Evolutionary conservation across 345 rosid genomes (phyloP).

Genomic region (Angophora floribunda): DNA sequence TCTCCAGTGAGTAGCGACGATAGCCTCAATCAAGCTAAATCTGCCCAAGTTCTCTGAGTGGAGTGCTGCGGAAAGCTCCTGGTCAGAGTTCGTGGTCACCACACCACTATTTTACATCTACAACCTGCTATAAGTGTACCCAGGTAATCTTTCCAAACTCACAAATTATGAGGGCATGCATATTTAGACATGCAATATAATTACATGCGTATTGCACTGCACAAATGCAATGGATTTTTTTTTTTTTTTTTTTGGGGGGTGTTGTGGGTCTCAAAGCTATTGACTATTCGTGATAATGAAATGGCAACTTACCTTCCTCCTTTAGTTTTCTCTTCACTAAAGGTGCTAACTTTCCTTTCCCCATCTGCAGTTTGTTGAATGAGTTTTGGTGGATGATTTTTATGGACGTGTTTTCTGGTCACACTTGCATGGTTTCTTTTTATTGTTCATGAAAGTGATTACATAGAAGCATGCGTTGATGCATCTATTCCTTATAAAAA

Average conservation of each 20-base stretch:
- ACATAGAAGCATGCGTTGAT: not conserved
- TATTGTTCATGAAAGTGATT: not conserved
- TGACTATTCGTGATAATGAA: not conserved
- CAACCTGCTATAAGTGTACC: not conserved
- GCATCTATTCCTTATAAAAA: not conserved
- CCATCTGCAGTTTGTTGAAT: not conserved
- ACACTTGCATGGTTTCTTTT: not conserved
- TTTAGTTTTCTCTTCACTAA: not conserved
- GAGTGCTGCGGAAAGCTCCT: not conserved
- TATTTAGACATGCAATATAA: not conserved
- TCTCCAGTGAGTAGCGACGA: not conserved
- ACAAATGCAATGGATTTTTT: not conserved
- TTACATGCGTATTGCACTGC: not conserved
- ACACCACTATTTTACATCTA: not conserved
- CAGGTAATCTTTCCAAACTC: not conserved
- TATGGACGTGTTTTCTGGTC: not conserved
- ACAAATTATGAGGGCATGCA: not conserved
- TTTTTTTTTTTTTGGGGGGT: too few relatives aligned
- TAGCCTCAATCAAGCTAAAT: not conserved
- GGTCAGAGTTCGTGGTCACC: not conserved
- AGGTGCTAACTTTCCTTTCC: not conserved
- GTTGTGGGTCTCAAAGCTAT: not conserved
- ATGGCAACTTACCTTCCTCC: not conserved
- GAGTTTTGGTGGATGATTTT: not conserved
- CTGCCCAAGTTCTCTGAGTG: not conserved